Evolutionary conservation across 2,329 filamentous ascomycete species (phyloP).

Genomic region (Akanthomyces uredinophilus): DNA sequence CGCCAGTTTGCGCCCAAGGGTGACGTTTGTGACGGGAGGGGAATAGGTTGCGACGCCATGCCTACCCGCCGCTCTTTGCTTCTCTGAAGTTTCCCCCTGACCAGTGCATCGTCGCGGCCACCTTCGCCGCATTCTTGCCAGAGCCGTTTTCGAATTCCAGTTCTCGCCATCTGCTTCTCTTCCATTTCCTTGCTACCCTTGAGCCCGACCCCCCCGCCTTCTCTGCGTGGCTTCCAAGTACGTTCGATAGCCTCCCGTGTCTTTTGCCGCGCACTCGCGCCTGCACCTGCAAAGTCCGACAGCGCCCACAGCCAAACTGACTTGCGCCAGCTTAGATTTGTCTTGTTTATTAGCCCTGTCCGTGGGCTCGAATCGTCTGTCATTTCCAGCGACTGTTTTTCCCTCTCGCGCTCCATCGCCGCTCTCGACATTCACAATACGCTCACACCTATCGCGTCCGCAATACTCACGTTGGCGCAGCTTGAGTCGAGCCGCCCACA

Average conservation of each 20-base stretch:
- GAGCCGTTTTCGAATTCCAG: not conserved
- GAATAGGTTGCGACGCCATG: constrained; percentile 9
- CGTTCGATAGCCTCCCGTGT: not conserved
- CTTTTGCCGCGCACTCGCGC: constrained; percentile 9
- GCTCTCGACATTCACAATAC: not conserved
- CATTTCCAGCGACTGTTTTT: not conserved
- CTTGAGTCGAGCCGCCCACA: not conserved
- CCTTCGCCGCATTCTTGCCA: not conserved
- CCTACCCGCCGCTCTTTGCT: not conserved
- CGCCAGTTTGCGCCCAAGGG: not conserved
- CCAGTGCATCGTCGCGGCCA: not conserved
- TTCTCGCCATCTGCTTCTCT: not conserved
- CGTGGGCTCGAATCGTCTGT: not conserved
- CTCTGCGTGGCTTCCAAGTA: constrained; percentile 1
- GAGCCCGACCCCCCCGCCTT: constrained; percentile 3
- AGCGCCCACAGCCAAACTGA: not conserved
- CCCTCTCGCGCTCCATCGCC: not conserved
- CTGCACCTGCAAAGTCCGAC: constrained; percentile 1
- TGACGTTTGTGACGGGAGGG: constrained; percentile 12
- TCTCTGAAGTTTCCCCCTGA: not conserved
- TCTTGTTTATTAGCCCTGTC: not conserved
- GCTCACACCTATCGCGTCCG: not conserved
- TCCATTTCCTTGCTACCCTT: not conserved
- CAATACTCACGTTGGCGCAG: not conserved
- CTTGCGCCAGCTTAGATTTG: not conserved